A percentile compares a stretch with the other conserved stretches of the same genome.
Conservation (phyloP, 768 basidiomycete species). For the Leccinum subtestaceum region DNA sequence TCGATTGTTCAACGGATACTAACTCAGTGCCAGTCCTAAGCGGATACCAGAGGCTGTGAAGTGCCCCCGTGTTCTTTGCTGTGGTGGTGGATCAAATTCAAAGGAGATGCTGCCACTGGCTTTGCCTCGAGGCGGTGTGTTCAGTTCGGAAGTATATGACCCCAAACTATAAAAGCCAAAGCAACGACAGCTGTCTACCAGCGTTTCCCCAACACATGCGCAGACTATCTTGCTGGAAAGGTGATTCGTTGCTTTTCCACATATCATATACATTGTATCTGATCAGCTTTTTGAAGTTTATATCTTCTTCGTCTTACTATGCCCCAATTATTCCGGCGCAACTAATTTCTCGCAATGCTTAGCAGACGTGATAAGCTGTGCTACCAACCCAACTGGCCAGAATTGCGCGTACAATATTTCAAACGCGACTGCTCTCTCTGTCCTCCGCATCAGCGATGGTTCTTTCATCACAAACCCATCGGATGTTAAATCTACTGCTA, state of each 20-base stretch:
- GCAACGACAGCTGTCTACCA: not conserved
- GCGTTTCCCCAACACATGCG: not conserved
- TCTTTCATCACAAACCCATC: not conserved
- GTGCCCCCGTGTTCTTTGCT: not conserved
- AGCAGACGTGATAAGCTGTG: not conserved
- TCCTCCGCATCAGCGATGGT: slow-evolving; percentile 13
- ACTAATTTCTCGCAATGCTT: slow-evolving; percentile 18
- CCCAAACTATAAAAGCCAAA: not conserved
- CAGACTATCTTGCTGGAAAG: not conserved
- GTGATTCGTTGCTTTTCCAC: not conserved
- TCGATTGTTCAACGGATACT: not conserved
- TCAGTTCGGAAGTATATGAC: not conserved
- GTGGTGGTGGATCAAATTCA: not conserved
- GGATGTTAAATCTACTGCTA: not conserved
- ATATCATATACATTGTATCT: not conserved
- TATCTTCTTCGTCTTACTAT: not conserved
- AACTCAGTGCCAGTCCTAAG: too few relatives aligned
- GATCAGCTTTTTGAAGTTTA: slow-evolving; percentile 5
- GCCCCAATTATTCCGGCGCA: not conserved
- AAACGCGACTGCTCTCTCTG: slow-evolving; percentile 11
- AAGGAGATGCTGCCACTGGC: not conserved
- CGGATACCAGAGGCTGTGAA: not conserved
- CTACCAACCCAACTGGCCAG: not conserved
- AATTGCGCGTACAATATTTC: slow-evolving; percentile 6
- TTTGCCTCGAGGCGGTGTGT: not conserved